Evolutionary conservation across 306 rosid genomes (phyloP).

Genomic region (Corylus avellana): DNA sequence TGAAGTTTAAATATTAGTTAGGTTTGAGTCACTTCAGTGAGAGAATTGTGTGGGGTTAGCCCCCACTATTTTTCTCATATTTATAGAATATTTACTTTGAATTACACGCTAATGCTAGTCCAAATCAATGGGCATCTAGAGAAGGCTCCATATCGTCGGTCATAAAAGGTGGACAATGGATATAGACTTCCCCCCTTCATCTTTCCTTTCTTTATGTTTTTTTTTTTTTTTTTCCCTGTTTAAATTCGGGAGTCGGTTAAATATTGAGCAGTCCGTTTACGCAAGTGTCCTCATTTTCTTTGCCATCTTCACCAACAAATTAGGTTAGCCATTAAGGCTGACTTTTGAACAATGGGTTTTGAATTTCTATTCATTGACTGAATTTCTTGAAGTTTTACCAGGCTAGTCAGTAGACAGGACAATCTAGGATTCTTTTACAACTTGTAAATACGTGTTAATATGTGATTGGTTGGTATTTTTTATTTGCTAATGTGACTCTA

Average conservation of each 20-base stretch:
- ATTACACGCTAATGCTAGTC: not conserved
- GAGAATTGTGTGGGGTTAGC: conserved; percentile 46
- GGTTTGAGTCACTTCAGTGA: conserved; percentile 55
- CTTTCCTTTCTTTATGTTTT: not conserved
- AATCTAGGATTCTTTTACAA: not conserved
- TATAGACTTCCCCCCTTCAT: conserved; percentile 20
- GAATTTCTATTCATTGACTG: conserved; percentile 18
- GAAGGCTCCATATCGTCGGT: not conserved
- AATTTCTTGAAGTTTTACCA: conserved; percentile 1
- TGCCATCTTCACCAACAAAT: not conserved
- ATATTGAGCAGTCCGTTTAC: not conserved
- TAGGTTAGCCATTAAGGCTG: conserved; percentile 21
- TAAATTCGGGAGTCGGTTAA: not conserved
- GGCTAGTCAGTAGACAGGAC: not conserved
- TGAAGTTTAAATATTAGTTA: conserved; percentile 29
- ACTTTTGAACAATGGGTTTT: conserved; percentile 31
- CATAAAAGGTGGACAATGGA: not conserved
- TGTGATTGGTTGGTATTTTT: too few species aligned
- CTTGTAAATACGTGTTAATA: too few species aligned
- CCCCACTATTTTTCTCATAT: not conserved
- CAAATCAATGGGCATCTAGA: too few species aligned
- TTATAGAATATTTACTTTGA: not conserved
- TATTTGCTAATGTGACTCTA: too few species aligned
- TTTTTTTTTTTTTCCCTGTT: conserved; percentile 27
- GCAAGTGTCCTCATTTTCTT: not conserved